Evolutionary conservation across 2,329 filamentous ascomycete species (phyloP).

Genomic region (Fonsecaea erecta): DNA sequence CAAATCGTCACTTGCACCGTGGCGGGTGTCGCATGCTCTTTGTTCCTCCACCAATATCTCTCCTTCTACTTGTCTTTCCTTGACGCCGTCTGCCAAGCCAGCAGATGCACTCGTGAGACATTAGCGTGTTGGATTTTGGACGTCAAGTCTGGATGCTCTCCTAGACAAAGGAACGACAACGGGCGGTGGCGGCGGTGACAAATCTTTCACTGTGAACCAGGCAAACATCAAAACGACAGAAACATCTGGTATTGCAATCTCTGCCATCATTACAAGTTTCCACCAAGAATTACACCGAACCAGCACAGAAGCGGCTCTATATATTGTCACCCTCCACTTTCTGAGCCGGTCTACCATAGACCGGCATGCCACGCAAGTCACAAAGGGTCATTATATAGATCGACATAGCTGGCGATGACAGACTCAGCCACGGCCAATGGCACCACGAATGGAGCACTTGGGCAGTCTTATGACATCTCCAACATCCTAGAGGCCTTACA

Average conservation of each 20-base stretch:
- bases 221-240: background rate
- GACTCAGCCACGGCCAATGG: conserved; percentile 9
- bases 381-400: background rate
- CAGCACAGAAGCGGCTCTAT: background rate
- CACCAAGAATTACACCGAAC: background rate
- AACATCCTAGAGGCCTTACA: conserved; percentile 81
- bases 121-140: background rate
- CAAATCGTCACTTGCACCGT: background rate
- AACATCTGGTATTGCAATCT: background rate
- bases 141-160: background rate
- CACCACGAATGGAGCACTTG: conserved; percentile 15
- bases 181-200: conserved; percentile 1
- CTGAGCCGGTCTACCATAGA: background rate
- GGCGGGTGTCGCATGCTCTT: conserved; percentile 1
- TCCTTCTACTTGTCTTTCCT: background rate
- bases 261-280: background rate
- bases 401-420: conserved; percentile 25
- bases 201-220: background rate
- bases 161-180: conserved; percentile 12
- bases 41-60: background rate
- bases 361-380: conserved; percentile 21
- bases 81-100: background rate
- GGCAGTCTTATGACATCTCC: conserved; percentile 40
- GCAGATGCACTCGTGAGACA: background rate
- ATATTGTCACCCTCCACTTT: background rate